A percentile compares a stretch with the other conserved stretches of the same genome.
Evolutionary conservation across 345 rosid genomes (phyloP).

Genomic region (Excoecaria agallocha): DNA sequence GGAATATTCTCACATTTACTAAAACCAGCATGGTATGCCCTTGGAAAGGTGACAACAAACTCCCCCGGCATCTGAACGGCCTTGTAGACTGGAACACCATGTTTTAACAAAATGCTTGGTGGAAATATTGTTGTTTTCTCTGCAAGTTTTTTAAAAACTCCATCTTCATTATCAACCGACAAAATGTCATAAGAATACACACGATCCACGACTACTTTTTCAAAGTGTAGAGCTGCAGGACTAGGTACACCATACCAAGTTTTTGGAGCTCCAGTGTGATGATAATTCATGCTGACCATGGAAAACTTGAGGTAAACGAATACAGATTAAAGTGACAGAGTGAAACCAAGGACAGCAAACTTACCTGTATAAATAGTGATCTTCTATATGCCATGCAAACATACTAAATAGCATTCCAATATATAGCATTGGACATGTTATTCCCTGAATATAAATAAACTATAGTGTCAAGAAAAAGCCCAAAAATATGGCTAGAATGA

Average conservation of each 20-base stretch:
- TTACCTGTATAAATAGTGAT: constrained; percentile 13
- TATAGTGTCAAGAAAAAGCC: not conserved
- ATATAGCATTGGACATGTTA: constrained; percentile 13
- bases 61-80: constrained; percentile 17
- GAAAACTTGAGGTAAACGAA: not conserved
- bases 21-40: constrained; percentile 5
- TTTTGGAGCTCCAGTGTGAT: constrained; percentile 16
- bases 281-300: constrained; percentile 8
- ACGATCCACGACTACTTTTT: constrained; percentile 7
- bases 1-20: not conserved
- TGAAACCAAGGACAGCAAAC: not conserved
- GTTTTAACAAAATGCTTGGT: constrained; percentile 1
- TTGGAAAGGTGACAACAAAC: constrained; percentile 4
- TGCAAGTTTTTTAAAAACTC: constrained; percentile 1
- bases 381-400: constrained; percentile 20
- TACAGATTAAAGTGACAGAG: not conserved
- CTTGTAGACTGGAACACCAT: constrained; percentile 17
- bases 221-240: constrained; percentile 14
- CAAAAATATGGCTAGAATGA: not conserved
- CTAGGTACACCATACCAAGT: constrained; percentile 14
- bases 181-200: not conserved
- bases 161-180: not conserved
- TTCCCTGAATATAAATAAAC: constrained; percentile 5
- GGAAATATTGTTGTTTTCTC: constrained; percentile 9
- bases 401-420: constrained; percentile 14